Evolutionary conservation across 1,284 basidiomycete species (phyloP), one percentile per base, ranked within the genome.

Genomic region (Uromyces viciae-fabae): DNA sequence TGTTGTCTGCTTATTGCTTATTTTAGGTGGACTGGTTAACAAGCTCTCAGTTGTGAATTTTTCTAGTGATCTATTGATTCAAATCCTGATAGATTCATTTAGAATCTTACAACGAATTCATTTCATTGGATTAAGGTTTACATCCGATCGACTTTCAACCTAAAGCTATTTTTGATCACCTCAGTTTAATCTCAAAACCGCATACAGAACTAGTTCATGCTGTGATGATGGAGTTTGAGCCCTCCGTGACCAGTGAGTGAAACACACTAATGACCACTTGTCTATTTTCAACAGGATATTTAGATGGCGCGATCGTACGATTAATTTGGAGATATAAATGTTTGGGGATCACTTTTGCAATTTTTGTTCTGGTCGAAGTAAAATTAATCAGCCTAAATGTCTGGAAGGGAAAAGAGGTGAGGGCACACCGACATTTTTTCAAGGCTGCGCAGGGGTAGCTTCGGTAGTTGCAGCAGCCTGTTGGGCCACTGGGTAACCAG

Each of bases 401-500:
- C n/a, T n/a, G n/a, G n/a, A n/a, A n/a, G n/a, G n/a, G n/a, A n/a
- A n/a, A n/a, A n/a, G n/a, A n/a, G n/a, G n/a, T n/a, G n/a, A n/a
- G n/a, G n/a, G n/a, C n/a, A n/a, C n/a, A n/a, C n/a, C n/a, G n/a
- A n/a, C n/a, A n/a, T 11, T 66, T 40, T 8, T 76, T 76, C 42
- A 77, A 52, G 75, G 75, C 43, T 77, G 75, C 54, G 75, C 75
- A 68, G 58, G 64, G 25, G 62, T 56, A 42, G 60, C 28, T 69
- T 77, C 75, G 43, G 75, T 54, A 8, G 66, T 54, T 17, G 46
- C 58, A 58, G 49, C 17, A 17, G 46, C 69, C 33, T 72, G 69
- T 62, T 79, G 77, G 40, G 77, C 54, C 4, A 79, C 77, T n/a
- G 68, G 66, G 43, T 79, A 79, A 49, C 52, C 77, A 69, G 77